These are phyloP conservation scores for Phyllosticta citrichinensis DNA, from an alignment of 2,329 filamentous ascomycete genomes.

Conservation along the genomic window DNA sequence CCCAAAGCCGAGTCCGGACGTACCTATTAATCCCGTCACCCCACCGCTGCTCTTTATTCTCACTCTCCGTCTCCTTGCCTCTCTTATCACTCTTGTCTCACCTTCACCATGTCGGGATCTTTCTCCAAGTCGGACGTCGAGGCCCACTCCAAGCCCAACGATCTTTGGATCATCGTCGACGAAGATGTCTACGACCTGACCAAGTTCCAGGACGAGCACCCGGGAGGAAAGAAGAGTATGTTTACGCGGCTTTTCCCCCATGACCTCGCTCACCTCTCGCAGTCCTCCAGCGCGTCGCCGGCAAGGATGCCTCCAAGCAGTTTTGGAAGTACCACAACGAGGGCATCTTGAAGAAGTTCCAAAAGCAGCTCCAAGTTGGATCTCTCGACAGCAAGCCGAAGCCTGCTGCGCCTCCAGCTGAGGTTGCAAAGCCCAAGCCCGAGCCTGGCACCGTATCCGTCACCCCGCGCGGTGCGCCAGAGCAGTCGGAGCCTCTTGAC, in stretches of 20 bases:
- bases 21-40: conserved; percentile 7
- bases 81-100: background rate
- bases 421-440: conserved; percentile 47
- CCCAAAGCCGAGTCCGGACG: conserved; percentile 3
- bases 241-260: background rate
- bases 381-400: conserved; percentile 73
- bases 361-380: conserved; percentile 48
- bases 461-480: conserved; percentile 28
- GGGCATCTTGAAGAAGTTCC: conserved; percentile 52
- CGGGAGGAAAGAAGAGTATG: conserved; percentile 63
- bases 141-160: conserved; percentile 78
- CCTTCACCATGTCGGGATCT: conserved; percentile 64
- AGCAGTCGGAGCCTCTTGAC: conserved; percentile 57
- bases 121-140: conserved; percentile 80
- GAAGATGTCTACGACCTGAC: conserved; percentile 94
- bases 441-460: conserved; percentile 45
- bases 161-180: conserved; percentile 83
- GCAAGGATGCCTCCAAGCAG: conserved; percentile 59
- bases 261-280: conserved; percentile 13
- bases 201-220: conserved; percentile 45
- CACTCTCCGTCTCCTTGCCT: background rate
- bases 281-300: conserved; percentile 56
- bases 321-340: conserved; percentile 59
- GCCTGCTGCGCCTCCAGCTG: conserved; percentile 26
- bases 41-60: conserved; percentile 5